Percentiles rank a stretch among this genome's conserved stretches.
phyloP scores from a whole-genome alignment of 305 asterid species.

The Ilex paraguariensis region DNA sequence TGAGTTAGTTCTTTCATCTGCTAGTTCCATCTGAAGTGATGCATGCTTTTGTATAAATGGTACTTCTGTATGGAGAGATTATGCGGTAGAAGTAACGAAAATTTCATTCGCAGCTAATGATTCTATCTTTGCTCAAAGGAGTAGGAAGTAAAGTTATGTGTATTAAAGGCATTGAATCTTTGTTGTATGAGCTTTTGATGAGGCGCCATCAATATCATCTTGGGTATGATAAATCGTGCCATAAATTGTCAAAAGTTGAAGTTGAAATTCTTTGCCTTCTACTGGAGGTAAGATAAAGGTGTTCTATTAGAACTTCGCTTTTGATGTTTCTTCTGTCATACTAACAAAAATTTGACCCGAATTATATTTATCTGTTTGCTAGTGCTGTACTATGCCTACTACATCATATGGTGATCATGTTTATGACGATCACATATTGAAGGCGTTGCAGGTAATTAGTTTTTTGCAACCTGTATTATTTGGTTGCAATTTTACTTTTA shows the following conservation, averaged over 20 bases:
- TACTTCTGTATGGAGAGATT: background rate
- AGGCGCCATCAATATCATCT: constrained; percentile 40
- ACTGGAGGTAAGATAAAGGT: constrained; percentile 53
- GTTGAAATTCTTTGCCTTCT: constrained; percentile 65
- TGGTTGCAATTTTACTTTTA: too few species aligned
- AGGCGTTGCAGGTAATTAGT: constrained; percentile 63
- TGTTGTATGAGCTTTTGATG: constrained; percentile 55
- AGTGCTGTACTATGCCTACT: constrained; percentile 50
- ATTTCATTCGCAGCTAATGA: constrained; percentile 54
- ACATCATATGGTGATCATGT: constrained; percentile 37
- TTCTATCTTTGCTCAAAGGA: constrained; percentile 61
- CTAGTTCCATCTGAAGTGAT: background rate
- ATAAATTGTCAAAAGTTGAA: constrained; percentile 54
- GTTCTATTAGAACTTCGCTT: background rate
- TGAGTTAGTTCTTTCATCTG: constrained; percentile 14
- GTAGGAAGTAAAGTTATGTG: constrained; percentile 55
- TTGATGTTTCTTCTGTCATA: background rate
- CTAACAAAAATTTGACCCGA: constrained; percentile 3
- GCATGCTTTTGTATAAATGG: background rate
- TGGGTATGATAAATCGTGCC: constrained; percentile 26
- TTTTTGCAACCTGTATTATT: constrained; percentile 5
- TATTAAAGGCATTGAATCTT: constrained; percentile 43
- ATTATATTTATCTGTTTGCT: constrained; percentile 17
- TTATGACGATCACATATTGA: constrained; percentile 37
- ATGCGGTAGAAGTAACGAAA: background rate